Base-by-base conservation (phyloP, 768 basidiomycete genomes). In the Leucogyrophana mollusca region DNA sequence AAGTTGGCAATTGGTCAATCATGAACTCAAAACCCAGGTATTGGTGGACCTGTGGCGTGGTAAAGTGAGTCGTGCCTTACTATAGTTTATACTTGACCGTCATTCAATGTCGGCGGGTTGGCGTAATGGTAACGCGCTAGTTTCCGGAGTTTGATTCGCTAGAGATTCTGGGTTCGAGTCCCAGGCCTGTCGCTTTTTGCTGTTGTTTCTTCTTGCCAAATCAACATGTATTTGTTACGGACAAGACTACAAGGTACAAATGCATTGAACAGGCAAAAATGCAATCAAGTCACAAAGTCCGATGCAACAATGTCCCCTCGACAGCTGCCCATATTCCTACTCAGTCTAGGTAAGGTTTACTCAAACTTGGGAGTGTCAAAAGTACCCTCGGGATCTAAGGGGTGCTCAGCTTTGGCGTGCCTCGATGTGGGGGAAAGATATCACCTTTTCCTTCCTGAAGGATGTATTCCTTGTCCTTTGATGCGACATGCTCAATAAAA, bases 51-150 rank as follows among this genome's bases (percentile, higher is more conserved):
- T 9, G 51, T 52, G 51, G 51, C 51, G 51, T 52, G 51, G 51
- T 50, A 52, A 50, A 49, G 17, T 40, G 17, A 10, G 2, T 0
- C 10, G 8, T 30, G 27, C 27, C 27, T 30, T n/a, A n/a, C n/a
- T n/a, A n/a, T n/a, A n/a, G n/a, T n/a, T n/a, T n/a, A n/a, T 30
- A 30, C 27, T 30, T 30, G 6, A 30, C 27, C 27, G 13, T n/a
- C n/a, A n/a, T n/a, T 11, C 22, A 16, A 14, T 2, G 35, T 42
- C 21, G 76, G 74, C 74, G 76, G 74, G 71, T 76, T 78, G 74
- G 77, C 77, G 76, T 76, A 77, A 78, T 78, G 77, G 77, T 73
- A 78, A 77, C 77, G 76, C 74, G 76, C 73, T 73, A 78, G 77
- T 77, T 77, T 78, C 77, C 77, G 77, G 73, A 59, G 41, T n/a